Evolutionary conservation across 148 eudicot species (phyloP), one percentile per base, ranked within the genome.

Genomic region (Arbutus unedo): DNA sequence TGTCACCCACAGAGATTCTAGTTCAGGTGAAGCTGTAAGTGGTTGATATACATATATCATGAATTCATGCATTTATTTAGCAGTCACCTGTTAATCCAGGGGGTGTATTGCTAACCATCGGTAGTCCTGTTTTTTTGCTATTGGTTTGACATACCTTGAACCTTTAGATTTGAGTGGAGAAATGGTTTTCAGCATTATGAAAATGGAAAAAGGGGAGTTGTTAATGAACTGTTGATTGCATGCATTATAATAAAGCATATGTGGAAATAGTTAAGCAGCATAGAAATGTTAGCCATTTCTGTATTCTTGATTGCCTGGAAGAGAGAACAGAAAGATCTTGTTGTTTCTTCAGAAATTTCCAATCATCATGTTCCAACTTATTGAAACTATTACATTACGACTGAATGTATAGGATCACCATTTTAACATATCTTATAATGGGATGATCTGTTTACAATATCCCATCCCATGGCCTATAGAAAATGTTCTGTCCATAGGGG

Each of bases 21-120:
- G 85, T 77, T 87, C 95, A 16, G 93, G 93, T 75, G 98, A 91
- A 91, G 81, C 88, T 89, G 98, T 94, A 94, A 93, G 96, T 92
- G 50, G 51, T 59, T 78, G 55, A 72, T 59, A 47, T 77, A 48
- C 8, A 64, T 66, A 21, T 66, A 62, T 62, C 51, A n/a, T 67
- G 18, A 25, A 44, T 62, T 79, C 50, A 49, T 23, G 21, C 41
- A 44, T 43, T 56, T 53, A 44, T 43, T 56, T 53, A 51, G 21
- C 14, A 44, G 80, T 55, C 25, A 55, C 60, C 60, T 14, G 2
- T 56, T 56, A 19, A 77, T 4, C 21, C 43, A 15, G 47, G 60
- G n/a, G 9, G 19, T 44, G 31, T 8, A 76, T 53, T 38, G 74
- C 47, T 4, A 76, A 60, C 56, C 48, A 49, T 19, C 4, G 4